A percentile compares a stretch with the other conserved stretches of the same genome.
Conservation (phyloP, 2,329 filamentous ascomycete genomes). For the Cercospora sp. region DNA sequence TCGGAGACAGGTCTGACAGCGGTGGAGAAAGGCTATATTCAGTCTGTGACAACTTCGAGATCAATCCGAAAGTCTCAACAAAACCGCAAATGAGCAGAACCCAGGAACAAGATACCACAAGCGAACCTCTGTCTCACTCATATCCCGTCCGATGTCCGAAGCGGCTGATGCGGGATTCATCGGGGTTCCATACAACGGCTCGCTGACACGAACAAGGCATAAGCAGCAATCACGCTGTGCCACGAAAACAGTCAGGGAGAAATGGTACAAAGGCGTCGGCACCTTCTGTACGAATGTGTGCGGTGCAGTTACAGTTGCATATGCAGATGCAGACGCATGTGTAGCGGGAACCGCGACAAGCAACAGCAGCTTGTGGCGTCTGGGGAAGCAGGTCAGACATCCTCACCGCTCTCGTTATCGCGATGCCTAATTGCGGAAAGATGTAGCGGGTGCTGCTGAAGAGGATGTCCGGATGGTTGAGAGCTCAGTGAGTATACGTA, state of each 20-base stretch:
- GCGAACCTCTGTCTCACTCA: neutral
- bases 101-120: neutral
- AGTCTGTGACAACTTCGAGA: neutral
- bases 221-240: neutral
- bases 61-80: neutral
- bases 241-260: neutral
- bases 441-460: neutral
- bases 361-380: neutral
- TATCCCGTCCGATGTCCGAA: neutral
- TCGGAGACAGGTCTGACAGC: neutral
- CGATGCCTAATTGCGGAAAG: neutral
- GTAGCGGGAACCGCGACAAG: neutral
- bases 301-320: neutral
- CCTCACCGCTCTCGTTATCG: neutral
- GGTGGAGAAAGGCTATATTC: too few relatives aligned
- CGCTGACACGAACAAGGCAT: neutral
- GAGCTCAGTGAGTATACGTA: neutral
- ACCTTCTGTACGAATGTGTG: neutral
- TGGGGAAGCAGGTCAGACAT: neutral
- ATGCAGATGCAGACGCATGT: neutral
- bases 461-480: neutral
- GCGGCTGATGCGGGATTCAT: neutral
- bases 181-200: neutral
- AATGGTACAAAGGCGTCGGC: neutral
- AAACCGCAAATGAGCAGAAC: neutral